A percentile compares a stretch with the other conserved stretches of the same genome.
Evolutionary conservation across 345 rosid genomes (phyloP).

Genomic region (Syzygium grande): DNA sequence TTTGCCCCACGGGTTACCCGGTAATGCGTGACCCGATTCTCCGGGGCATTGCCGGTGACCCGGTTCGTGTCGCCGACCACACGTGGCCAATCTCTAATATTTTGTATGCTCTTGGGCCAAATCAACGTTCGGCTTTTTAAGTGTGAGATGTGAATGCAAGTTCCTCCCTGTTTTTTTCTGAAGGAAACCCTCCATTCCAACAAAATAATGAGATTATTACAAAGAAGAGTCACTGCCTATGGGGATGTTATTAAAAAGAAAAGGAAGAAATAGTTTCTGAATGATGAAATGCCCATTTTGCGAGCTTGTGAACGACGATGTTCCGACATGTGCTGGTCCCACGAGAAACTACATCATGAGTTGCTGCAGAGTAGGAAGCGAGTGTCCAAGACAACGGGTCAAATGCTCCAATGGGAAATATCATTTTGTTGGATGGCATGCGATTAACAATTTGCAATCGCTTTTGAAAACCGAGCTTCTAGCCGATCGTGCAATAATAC

Average conservation of each 20-base stretch:
- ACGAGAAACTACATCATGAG: not conserved
- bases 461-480: too few relatives aligned
- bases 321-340: not conserved
- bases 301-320: not conserved
- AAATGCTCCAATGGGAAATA: too few relatives aligned
- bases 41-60: not conserved
- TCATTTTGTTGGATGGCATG: too few relatives aligned
- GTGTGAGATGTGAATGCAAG: not conserved
- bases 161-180: not conserved
- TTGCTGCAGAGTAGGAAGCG: not conserved
- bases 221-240: not conserved
- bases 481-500: too few relatives aligned
- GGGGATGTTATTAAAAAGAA: not conserved
- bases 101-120: too few relatives aligned
- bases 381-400: too few relatives aligned
- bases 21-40: not conserved
- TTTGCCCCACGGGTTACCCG: not conserved
- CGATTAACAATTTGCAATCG: too few relatives aligned
- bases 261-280: not conserved
- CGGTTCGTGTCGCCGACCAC: not conserved
- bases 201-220: not conserved
- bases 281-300: not conserved
- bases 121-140: not conserved
- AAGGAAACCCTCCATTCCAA: not conserved
- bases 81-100: too few relatives aligned